Conservation (phyloP, 1,284 basidiomycete species). For the Cystobasidium slooffiae region DNA sequence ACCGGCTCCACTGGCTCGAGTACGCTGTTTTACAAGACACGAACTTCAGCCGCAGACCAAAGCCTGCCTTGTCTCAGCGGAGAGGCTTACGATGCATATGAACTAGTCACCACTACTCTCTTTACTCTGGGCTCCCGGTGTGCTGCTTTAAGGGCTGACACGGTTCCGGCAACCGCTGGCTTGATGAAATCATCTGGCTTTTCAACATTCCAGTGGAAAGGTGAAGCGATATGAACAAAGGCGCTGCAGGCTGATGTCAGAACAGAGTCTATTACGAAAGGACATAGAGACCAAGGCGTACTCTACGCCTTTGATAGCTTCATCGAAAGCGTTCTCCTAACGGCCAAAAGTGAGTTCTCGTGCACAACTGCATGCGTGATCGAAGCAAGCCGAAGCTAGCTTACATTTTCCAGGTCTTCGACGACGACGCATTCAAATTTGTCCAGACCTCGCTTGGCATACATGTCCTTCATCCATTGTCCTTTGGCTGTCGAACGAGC, state of each 20-base stretch:
- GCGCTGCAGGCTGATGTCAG: conserved; percentile 9
- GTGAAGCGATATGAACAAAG: conserved; percentile 53
- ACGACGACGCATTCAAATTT: conserved; percentile 55
- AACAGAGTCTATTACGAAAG: background rate
- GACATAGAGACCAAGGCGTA: background rate
- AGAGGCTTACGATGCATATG: conserved; percentile 56
- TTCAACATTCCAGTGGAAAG: conserved; percentile 54
- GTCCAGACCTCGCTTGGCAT: conserved; percentile 50
- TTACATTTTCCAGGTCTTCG: conserved; percentile 55
- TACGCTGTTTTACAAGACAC: conserved; percentile 11
- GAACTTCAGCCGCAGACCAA: background rate
- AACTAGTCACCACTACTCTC: conserved; percentile 59
- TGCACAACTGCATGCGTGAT: background rate
- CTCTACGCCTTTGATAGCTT: conserved; percentile 58
- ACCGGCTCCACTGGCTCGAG: conserved; percentile 47
- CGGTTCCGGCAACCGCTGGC: conserved; percentile 61
- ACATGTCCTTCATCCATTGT: conserved; percentile 57
- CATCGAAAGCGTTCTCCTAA: conserved; percentile 57
- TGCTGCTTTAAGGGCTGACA: conserved; percentile 57
- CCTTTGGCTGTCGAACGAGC: conserved; percentile 58
- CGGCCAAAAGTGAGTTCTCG: background rate
- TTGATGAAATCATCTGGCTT: conserved; percentile 57
- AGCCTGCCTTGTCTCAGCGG: background rate
- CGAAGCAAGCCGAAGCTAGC: background rate
- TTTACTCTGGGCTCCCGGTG: conserved; percentile 55